Conservation (phyloP, 1,139 yeast species). For the Tardiomyces digboiensis region DNA sequence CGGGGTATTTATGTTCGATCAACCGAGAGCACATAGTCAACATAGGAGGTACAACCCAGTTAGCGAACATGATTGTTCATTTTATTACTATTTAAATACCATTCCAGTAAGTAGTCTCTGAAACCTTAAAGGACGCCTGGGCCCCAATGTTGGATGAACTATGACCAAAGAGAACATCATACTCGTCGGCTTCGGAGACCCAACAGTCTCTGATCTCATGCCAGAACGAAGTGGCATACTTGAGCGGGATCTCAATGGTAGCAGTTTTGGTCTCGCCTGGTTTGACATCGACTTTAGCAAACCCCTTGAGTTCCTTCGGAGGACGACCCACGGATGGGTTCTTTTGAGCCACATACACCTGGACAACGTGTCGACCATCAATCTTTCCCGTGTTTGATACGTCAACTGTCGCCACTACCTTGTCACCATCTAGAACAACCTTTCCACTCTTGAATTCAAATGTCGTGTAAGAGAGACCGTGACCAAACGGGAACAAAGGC, state of each 20-base stretch:
- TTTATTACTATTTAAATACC: constrained; percentile 13
- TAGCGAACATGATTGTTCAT: no score
- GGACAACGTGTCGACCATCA: constrained; percentile 39
- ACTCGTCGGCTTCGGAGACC: constrained; percentile 42
- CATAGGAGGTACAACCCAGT: no score
- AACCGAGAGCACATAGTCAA: no score
- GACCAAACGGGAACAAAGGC: constrained; percentile 51
- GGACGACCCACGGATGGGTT: constrained; percentile 40
- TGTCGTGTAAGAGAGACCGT: constrained; percentile 47
- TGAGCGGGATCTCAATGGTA: constrained; percentile 29
- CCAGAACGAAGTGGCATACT: constrained; percentile 47
- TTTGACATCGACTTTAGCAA: constrained; percentile 36
- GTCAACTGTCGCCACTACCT: constrained; percentile 29
- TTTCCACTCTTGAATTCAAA: constrained; percentile 29
- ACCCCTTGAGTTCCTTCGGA: constrained; percentile 47
- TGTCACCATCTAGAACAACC: constrained; percentile 21
- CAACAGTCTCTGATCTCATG: constrained; percentile 40
- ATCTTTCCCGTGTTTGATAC: constrained; percentile 36
- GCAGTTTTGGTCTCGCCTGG: constrained; percentile 35
- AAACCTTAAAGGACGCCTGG: constrained; percentile 18
- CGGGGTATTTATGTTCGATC: no score
- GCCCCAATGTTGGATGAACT: constrained; percentile 24
- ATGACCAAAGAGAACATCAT: constrained; percentile 40
- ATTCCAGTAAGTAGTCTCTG: constrained; percentile 18
- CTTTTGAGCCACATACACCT: constrained; percentile 35